Percentiles rank a stretch among this genome's conserved stretches.
Conservation (phyloP, 192 early-diverging fungal genomes). For the Gamsiella multidivaricata region DNA sequence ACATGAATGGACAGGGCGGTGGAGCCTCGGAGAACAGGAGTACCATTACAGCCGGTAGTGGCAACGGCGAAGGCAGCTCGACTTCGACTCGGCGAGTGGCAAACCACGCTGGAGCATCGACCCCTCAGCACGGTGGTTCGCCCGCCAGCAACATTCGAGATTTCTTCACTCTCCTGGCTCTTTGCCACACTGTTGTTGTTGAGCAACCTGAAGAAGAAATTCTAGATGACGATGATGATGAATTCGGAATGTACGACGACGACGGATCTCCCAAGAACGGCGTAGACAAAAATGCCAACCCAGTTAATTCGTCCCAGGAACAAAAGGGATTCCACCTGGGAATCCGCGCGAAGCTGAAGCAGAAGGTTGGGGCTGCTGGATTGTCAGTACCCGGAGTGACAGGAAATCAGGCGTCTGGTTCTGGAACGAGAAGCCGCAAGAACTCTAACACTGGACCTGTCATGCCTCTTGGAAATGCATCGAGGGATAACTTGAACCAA, state of each 20-base stretch:
- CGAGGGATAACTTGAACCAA: background rate
- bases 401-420: conserved; percentile 18
- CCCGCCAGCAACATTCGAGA: conserved; percentile 76
- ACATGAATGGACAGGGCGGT: conserved; percentile 66
- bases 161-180: conserved; percentile 88
- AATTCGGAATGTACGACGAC: conserved; percentile 52
- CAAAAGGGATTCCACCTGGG: conserved; percentile 24
- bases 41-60: conserved; percentile 2
- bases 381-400: conserved; percentile 37
- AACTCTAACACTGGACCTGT: conserved; percentile 31
- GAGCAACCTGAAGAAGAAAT: conserved; percentile 67
- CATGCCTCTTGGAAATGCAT: background rate
- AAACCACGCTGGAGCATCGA: background rate
- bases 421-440: conserved; percentile 33
- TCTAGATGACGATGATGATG: conserved; percentile 60
- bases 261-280: conserved; percentile 10
- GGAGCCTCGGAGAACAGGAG: conserved; percentile 8
- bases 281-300: conserved; percentile 48
- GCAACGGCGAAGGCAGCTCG: conserved; percentile 27
- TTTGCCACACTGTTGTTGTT: conserved; percentile 96
- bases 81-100: background rate
- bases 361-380: conserved; percentile 50
- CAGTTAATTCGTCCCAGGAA: conserved; percentile 40
- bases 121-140: conserved; percentile 31
- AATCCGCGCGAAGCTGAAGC: conserved; percentile 35